Evolutionary conservation across 2,329 filamentous ascomycete species (phyloP).

Genomic region (Ascochyta viciae-villosae): DNA sequence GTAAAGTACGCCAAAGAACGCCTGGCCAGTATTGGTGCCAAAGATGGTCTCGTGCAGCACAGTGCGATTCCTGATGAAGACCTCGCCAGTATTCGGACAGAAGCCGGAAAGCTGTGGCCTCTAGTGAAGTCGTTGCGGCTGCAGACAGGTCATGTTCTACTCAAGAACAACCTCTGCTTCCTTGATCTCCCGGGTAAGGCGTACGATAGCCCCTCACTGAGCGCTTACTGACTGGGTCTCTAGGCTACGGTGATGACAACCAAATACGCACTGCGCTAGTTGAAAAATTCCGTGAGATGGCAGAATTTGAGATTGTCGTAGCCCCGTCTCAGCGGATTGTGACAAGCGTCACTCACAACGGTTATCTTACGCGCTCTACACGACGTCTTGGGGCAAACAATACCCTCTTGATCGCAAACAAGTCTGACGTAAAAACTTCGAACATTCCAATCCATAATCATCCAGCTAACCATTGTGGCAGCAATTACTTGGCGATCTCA

Average conservation of each 20-base stretch:
- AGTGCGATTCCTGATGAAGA: conserved; percentile 10
- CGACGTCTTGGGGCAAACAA: conserved; percentile 9
- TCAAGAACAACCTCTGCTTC: conserved; percentile 12
- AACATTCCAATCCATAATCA: not conserved
- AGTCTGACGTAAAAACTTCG: conserved; percentile 17
- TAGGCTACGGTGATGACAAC: conserved; percentile 25
- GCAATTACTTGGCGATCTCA: not conserved
- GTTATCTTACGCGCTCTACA: conserved; percentile 15
- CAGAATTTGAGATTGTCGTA: conserved; percentile 25
- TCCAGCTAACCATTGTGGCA: not conserved
- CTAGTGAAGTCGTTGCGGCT: conserved; percentile 17
- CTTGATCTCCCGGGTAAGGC: conserved; percentile 24
- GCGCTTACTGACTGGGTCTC: not conserved
- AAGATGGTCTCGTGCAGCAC: not conserved
- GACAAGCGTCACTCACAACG: conserved; percentile 4
- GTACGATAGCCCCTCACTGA: not conserved
- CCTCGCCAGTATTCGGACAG: not conserved
- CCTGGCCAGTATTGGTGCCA: not conserved
- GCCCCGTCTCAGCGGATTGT: conserved; percentile 4
- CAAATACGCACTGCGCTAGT: conserved; percentile 19
- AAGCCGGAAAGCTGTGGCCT: conserved; percentile 9
- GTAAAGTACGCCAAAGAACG: not conserved
- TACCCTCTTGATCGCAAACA: conserved; percentile 20
- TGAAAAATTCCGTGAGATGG: conserved; percentile 15
- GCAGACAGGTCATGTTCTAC: conserved; percentile 17